Evolutionary conservation across 805 yeast genomes (phyloP), one percentile per base, ranked within the genome.

Genomic region (Yueomyces sp.): DNA sequence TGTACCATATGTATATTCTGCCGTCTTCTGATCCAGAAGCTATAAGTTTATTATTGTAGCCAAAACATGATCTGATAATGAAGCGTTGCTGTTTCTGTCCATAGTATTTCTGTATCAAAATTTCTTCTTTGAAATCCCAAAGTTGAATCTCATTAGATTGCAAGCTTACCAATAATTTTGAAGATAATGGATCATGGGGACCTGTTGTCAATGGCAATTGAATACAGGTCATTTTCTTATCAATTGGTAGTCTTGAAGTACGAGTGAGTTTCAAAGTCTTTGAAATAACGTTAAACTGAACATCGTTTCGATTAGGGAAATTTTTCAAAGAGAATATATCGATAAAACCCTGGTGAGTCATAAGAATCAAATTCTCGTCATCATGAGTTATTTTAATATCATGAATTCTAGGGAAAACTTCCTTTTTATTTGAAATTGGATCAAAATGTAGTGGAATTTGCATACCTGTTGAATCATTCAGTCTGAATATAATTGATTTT

Each of bases 11-110:
- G 56, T 79, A 85, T 3, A 85, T 70, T 43, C 72, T 67, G 0
- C 86, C 86, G 59, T 87, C 94, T 55, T 84, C 94, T 39, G 88
- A 77, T 0, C 96, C 95, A 50, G 86, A 76, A n/a, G 81, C 64
- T 0, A 85, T 73, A 42, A 84, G 65, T 48, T 79, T 77, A 51
- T 84, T 90, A 47, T 76, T 70, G 45, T 72, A 70, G 0, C 94
- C 94, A 56, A 86, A 79, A 50, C 85, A 73, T 1, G 94, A 79
- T 41, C 94, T 68, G 26, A 88, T 76, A 36, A 86, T 77, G 53
- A 69, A 80, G 28, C 78, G 71, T 30, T 75, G 73, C 57, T 84
- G 94, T 44, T 72, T 71, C 55, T 81, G 85, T 2, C 95, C 95
- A 40, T 76, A 66, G 48, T 74, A 81, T 52, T 77, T 83, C 44